Conservation (phyloP, 2,329 filamentous ascomycete genomes). For the Colletotrichum lindemuthianum region DNA sequence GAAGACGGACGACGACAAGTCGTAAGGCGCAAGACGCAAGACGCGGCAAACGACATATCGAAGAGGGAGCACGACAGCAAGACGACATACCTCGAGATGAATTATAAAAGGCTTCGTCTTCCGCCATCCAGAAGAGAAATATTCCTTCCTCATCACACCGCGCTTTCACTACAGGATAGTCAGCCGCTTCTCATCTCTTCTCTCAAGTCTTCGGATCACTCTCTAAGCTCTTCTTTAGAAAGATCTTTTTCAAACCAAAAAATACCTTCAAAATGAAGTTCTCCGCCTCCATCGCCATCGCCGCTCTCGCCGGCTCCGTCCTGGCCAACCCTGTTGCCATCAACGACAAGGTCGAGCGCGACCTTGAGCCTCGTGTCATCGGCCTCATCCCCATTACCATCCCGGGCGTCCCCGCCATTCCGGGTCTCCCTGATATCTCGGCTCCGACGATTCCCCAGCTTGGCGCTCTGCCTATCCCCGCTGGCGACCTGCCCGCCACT, state of each 20-base stretch:
- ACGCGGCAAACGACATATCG: not conserved
- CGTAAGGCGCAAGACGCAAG: not conserved
- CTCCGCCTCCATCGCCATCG: slow-evolving; percentile 15
- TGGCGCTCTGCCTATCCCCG: not conserved
- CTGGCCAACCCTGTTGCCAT: slow-evolving; percentile 28
- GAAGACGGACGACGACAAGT: slow-evolving; percentile 14
- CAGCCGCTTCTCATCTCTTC: slow-evolving; percentile 26
- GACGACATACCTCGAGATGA: not conserved
- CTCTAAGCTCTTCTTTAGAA: slow-evolving; percentile 3
- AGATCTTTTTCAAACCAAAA: not conserved
- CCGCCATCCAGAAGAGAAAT: not conserved
- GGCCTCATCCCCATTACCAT: not conserved
- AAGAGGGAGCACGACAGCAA: not conserved
- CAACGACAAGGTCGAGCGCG: slow-evolving; percentile 20
- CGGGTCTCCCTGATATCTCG: not conserved
- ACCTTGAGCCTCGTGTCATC: slow-evolving; percentile 6
- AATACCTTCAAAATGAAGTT: slow-evolving; percentile 34
- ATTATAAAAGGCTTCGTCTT: slow-evolving; percentile 30
- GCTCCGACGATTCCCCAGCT: not conserved
- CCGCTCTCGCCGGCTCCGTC: slow-evolving; percentile 20
- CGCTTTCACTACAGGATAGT: slow-evolving; percentile 31
- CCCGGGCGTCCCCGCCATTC: not conserved
- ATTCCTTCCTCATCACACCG: slow-evolving; percentile 24
- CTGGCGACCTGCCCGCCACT: not conserved
- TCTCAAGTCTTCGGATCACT: slow-evolving; percentile 19